These are phyloP conservation scores for Pyrus pyrifolia DNA, from an alignment of 306 rosid species.

Conservation along the genomic window DNA sequence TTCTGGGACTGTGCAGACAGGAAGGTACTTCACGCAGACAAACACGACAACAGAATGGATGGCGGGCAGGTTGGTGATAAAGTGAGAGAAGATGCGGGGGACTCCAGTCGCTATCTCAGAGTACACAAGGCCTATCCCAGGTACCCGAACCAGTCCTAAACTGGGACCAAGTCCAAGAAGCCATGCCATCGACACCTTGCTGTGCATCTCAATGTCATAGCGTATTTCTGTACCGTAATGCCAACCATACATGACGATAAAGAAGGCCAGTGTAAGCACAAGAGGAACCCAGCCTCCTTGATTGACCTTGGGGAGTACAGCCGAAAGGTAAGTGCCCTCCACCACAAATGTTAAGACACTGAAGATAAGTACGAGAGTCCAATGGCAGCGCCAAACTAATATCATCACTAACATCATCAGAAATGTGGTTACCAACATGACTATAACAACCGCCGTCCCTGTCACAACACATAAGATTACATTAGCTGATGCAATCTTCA, in stretches of 20 bases:
- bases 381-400: constrained; percentile 91
- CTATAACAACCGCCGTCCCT: constrained; percentile 90
- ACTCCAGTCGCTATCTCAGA: constrained; percentile 91
- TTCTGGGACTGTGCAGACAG: constrained; percentile 86
- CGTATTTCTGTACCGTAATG: constrained; percentile 80
- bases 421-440: constrained; percentile 80
- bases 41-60: constrained; percentile 86
- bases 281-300: constrained; percentile 99
- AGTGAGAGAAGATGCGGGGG: constrained; percentile 89
- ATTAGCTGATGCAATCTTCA: neutral
- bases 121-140: constrained; percentile 89
- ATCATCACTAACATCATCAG: constrained; percentile 87
- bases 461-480: constrained; percentile 28
- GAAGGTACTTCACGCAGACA: constrained; percentile 89
- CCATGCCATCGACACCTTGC: constrained; percentile 97
- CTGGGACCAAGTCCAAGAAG: constrained; percentile 94
- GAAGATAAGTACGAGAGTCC: constrained; percentile 69
- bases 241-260: constrained; percentile 80
- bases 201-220: constrained; percentile 79
- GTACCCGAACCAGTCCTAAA: constrained; percentile 91
- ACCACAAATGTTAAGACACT: constrained; percentile 59
- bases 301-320: constrained; percentile 73
- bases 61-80: constrained; percentile 93
- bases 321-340: constrained; percentile 78
- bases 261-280: constrained; percentile 68